phyloP scores from a whole-genome alignment of 1,284 basidiomycete genomes.

The Pascua sp. region DNA sequence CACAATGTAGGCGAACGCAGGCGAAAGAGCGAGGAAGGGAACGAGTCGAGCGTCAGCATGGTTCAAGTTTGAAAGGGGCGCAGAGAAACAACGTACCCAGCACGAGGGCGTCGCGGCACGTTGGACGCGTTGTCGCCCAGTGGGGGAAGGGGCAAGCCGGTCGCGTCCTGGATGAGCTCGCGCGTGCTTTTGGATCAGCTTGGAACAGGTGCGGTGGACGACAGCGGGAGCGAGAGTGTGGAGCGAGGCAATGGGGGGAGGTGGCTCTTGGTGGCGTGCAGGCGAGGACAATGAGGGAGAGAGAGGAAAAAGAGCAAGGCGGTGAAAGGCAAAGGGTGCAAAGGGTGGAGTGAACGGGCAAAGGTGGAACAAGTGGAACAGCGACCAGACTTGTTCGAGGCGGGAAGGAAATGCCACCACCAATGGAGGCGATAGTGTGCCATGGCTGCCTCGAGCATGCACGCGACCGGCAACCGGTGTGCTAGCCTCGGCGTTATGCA shows the following conservation, averaged over 20 bases:
- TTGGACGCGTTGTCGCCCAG: conserved; percentile 58
- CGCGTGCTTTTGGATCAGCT: conserved; percentile 60
- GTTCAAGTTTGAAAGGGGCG: neutral
- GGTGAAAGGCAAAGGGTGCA: conserved; percentile 2
- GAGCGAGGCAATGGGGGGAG: neutral
- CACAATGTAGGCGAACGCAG: neutral
- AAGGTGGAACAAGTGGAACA: too few species aligned
- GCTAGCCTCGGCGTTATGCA: too few species aligned
- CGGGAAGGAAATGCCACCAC: too few species aligned
- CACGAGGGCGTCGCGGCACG: conserved; percentile 36
- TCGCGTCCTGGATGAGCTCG: conserved; percentile 72
- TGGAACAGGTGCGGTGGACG: too few species aligned
- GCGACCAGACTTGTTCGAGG: too few species aligned
- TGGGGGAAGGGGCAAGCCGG: conserved; percentile 54
- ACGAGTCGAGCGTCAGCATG: conserved; percentile 6
- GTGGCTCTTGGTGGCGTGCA: neutral
- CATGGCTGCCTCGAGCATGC: too few species aligned
- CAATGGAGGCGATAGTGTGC: too few species aligned
- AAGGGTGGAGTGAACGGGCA: neutral
- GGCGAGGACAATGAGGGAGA: neutral
- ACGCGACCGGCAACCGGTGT: too few species aligned
- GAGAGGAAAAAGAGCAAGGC: neutral
- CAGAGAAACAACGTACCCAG: conserved; percentile 37
- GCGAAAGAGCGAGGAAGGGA: neutral
- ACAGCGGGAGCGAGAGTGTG: neutral